Evolutionary conservation across 1,139 yeast species (phyloP).

Genomic region (Spathaspora sp.): DNA sequence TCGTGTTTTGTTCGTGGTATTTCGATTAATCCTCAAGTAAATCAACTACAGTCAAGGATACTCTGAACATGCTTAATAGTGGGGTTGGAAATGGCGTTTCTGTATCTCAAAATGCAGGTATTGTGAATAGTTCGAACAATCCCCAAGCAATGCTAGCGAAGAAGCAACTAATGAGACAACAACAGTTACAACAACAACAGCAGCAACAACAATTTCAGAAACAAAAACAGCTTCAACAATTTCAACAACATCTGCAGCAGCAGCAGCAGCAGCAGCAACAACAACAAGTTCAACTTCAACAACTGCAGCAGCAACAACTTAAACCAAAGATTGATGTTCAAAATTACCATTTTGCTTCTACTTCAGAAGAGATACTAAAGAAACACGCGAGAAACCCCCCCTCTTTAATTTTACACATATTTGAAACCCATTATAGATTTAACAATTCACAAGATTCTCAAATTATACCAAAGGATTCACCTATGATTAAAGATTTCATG

Average conservation of each 20-base stretch:
- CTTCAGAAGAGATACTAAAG: slow-evolving; percentile 70
- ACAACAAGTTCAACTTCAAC: slow-evolving; percentile 26
- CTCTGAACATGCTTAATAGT: slow-evolving; percentile 9
- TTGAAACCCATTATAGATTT: slow-evolving; percentile 84
- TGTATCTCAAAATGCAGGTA: slow-evolving; percentile 2
- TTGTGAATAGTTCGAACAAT: slow-evolving; percentile 6
- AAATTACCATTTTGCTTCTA: slow-evolving; percentile 62
- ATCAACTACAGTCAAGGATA: not conserved
- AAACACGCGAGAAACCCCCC: slow-evolving; percentile 81
- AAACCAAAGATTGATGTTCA: slow-evolving; percentile 34
- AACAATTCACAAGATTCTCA: slow-evolving; percentile 70
- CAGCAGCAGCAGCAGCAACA: slow-evolving; percentile 10
- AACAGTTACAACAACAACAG: slow-evolving; percentile 12
- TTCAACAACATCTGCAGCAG: no score
- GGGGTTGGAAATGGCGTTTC: slow-evolving; percentile 9
- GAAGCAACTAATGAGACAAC: slow-evolving; percentile 8
- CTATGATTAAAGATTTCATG: slow-evolving; percentile 77
- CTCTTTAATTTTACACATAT: slow-evolving; percentile 83
- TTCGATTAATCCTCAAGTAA: not conserved
- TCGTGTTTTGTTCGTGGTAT: not conserved
- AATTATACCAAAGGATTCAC: slow-evolving; percentile 76
- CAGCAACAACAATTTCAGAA: slow-evolving; percentile 6
- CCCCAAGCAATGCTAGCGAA: slow-evolving; percentile 10
- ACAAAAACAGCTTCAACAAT: slow-evolving; percentile 14
- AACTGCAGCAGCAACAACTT: slow-evolving; percentile 22